phyloP scores from a whole-genome alignment of 306 rosid genomes.

The Heteromeles arbutifolia region DNA sequence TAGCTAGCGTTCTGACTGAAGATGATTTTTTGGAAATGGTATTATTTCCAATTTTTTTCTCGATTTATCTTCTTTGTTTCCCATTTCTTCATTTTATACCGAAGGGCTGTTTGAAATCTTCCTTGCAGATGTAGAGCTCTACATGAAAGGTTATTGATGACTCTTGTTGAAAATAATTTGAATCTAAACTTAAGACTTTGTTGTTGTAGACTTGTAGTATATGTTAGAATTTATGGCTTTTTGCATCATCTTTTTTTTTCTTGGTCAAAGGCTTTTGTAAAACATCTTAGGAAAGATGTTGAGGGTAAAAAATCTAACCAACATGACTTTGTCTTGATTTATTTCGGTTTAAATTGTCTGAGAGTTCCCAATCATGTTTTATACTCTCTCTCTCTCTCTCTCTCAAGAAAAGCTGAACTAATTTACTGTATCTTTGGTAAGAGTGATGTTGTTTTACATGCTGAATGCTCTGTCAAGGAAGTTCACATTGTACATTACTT shows the following conservation, averaged over 20 bases:
- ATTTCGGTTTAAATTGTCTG: neutral
- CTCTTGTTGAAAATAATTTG: neutral
- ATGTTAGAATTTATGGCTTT: neutral
- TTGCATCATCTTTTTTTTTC: neutral
- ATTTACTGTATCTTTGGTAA: neutral
- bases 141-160: neutral
- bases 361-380: neutral
- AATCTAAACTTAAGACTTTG: no score
- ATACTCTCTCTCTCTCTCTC: neutral
- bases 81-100: neutral
- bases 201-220: neutral
- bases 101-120: neutral
- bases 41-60: neutral
- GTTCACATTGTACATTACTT: neutral
- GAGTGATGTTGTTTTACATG: neutral
- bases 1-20: constrained; percentile 50
- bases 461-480: neutral
- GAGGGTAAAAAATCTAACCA: neutral
- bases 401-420: neutral
- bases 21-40: constrained; percentile 82
- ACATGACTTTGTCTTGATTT: neutral
- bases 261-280: no score
- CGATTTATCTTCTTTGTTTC: neutral
- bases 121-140: neutral
- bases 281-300: no score